Evolutionary conservation across 768 basidiomycete species (phyloP).

Genomic region (Terana coerulea): DNA sequence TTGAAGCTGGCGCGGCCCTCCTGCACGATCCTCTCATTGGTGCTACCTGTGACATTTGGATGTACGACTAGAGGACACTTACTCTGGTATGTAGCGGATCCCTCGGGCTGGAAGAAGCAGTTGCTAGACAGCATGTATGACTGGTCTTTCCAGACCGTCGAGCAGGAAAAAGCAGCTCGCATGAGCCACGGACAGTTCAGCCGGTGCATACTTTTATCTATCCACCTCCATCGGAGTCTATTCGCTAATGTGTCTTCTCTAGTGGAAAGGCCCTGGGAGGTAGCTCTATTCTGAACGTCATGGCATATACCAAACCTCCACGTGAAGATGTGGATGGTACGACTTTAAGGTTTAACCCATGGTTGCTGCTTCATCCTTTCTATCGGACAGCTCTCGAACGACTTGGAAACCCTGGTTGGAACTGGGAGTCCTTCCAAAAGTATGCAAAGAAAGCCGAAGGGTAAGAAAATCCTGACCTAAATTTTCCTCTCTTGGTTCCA

Average conservation of each 20-base stretch:
- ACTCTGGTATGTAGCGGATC: no score
- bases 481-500: not conserved
- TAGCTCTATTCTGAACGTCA: conserved; percentile 11
- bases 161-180: conserved; percentile 7
- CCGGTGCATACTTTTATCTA: not conserved
- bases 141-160: not conserved
- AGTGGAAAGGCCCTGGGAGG: conserved; percentile 2
- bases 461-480: not conserved
- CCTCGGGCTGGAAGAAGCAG: not conserved
- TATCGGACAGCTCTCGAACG: not conserved
- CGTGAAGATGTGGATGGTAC: conserved; percentile 1
- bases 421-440: conserved; percentile 7
- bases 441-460: not conserved
- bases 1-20: conserved; percentile 28
- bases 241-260: not conserved
- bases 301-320: conserved; percentile 7
- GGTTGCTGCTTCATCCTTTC: not conserved
- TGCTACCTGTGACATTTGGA: not conserved
- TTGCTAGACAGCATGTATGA: not conserved
- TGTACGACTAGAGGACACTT: not conserved
- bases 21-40: not conserved
- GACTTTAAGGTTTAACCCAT: no score
- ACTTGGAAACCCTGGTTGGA: conserved; percentile 11
- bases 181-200: not conserved
- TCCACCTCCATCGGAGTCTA: not conserved